Evolutionary conservation across 1,284 basidiomycete genomes (phyloP).

Genomic region (Microbotryomycetes sp.): DNA sequence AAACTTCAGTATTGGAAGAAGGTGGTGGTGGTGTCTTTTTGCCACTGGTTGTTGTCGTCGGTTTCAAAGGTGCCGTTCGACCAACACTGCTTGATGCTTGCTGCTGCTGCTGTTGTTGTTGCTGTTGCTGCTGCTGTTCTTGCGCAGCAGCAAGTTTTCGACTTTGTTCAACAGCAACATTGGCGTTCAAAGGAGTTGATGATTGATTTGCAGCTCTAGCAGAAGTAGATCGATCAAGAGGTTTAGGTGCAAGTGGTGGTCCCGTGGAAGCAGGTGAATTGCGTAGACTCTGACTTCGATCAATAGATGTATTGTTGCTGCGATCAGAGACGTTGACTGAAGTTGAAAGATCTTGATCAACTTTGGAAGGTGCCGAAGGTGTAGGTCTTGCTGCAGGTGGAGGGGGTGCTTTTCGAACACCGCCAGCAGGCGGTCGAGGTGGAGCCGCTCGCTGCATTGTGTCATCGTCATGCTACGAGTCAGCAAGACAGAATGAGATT

Average conservation of each 20-base stretch:
- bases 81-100: constrained; percentile 14
- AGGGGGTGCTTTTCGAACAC: constrained; percentile 25
- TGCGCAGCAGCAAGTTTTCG: constrained; percentile 32
- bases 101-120: constrained; percentile 24
- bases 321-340: constrained; percentile 11
- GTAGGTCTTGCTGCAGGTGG: constrained; percentile 8
- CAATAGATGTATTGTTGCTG: constrained; percentile 21
- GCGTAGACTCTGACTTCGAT: constrained; percentile 35
- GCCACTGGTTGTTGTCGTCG: constrained; percentile 6
- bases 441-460: constrained; percentile 23
- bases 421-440: constrained; percentile 20
- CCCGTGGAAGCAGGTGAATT: constrained; percentile 34
- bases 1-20: constrained; percentile 25
- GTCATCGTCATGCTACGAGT: background rate
- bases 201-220: constrained; percentile 23
- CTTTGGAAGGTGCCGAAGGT: background rate
- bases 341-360: too few species aligned
- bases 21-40: constrained; percentile 45
- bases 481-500: background rate
- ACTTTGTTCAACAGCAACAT: constrained; percentile 29
- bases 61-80: constrained; percentile 18
- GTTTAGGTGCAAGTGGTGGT: constrained; percentile 29
- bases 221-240: constrained; percentile 62
- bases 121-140: constrained; percentile 39
- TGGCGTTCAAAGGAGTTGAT: constrained; percentile 35